Percentiles rank a stretch among this genome's conserved stretches.
Conservation (phyloP, 371 early-diverging fungal species). For the Mucor irregularis region DNA sequence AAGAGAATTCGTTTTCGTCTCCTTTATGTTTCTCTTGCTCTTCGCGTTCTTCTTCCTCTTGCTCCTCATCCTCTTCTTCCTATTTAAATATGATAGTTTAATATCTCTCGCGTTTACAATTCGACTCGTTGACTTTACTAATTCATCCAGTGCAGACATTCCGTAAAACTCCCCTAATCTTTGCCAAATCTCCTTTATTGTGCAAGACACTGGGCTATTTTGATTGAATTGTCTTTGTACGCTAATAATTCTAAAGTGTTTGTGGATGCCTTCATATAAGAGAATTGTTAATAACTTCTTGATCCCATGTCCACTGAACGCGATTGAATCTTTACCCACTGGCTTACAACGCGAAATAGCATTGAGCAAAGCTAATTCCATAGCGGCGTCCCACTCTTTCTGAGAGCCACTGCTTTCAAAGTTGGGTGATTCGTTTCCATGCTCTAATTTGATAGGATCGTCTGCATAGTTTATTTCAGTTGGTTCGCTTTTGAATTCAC, state of each 20-base stretch:
- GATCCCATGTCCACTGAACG: too few species aligned
- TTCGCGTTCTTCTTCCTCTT: constrained; percentile 38
- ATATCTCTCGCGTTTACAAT: not conserved
- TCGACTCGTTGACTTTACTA: constrained; percentile 29
- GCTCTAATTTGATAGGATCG: not conserved
- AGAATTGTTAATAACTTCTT: not conserved
- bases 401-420: not conserved
- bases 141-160: constrained; percentile 56
- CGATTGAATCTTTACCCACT: constrained; percentile 48
- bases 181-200: constrained; percentile 57
- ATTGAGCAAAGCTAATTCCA: constrained; percentile 59
- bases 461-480: not conserved
- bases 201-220: constrained; percentile 42
- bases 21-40: constrained; percentile 29
- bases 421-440: not conserved
- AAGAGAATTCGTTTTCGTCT: constrained; percentile 52
- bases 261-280: constrained; percentile 54
- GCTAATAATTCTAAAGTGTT: constrained; percentile 64
- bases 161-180: constrained; percentile 55
- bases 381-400: constrained; percentile 58
- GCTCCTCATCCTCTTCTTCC: constrained; percentile 52
- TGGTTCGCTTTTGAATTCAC: not conserved
- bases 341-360: constrained; percentile 63
- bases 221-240: constrained; percentile 61
- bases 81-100: constrained; percentile 4